These are phyloP conservation scores for Lipomyces yamadae DNA, from an alignment of 805 yeast species.

Conservation along the genomic window DNA sequence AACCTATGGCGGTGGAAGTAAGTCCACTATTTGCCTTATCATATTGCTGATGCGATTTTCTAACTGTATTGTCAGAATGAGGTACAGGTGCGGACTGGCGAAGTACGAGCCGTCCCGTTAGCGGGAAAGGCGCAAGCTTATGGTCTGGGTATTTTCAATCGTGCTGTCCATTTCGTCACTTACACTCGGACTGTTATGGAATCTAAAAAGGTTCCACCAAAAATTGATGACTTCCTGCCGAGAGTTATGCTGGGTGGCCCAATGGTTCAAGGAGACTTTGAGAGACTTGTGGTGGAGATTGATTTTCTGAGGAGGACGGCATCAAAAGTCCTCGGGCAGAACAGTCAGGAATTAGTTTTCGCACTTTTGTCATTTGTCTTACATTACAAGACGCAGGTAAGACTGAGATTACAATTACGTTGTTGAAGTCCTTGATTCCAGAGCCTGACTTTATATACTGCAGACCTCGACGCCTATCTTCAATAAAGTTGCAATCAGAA, in stretches of 20 bases:
- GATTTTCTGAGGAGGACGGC: constrained; percentile 26
- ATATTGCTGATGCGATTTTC: background rate
- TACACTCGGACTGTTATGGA: constrained; percentile 19
- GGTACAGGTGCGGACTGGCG: background rate
- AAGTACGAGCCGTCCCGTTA: background rate
- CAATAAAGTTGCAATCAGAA: constrained; percentile 21
- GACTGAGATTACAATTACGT: background rate
- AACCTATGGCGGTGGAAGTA: background rate
- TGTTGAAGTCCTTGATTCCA: background rate
- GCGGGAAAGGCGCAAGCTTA: background rate
- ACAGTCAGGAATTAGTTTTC: constrained; percentile 15
- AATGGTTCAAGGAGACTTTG: constrained; percentile 12
- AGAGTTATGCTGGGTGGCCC: constrained; percentile 15
- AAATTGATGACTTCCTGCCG: constrained; percentile 15
- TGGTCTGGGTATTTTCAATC: constrained; percentile 7
- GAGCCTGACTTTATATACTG: background rate
- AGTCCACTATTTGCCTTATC: background rate
- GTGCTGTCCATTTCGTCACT: constrained; percentile 19
- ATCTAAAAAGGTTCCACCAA: constrained; percentile 1
- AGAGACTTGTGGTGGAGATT: constrained; percentile 19
- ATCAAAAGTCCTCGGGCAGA: constrained; percentile 10
- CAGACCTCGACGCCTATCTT: constrained; percentile 16
- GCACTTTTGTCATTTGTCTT: constrained; percentile 20
- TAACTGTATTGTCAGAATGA: no score
- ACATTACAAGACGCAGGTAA: constrained; percentile 18